Percentiles rank a stretch among this genome's conserved stretches.
Evolutionary conservation across 371 early-diverging fungal genomes (phyloP).

Genomic region (Mucor lusitanicus): DNA sequence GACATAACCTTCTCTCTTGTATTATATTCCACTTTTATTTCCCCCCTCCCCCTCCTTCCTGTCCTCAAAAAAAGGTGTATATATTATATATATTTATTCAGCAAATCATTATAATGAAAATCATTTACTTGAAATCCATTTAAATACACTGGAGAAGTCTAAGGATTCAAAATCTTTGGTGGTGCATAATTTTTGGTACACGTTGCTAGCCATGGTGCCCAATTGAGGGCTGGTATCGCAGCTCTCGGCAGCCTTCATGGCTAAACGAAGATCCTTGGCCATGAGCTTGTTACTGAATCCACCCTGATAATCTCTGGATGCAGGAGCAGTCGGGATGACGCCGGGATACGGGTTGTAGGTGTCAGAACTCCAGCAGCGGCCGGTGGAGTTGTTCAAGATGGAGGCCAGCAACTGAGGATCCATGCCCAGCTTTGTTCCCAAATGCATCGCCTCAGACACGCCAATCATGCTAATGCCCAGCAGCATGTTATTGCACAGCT

Average conservation of each 20-base stretch:
- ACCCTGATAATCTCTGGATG: constrained; percentile 83
- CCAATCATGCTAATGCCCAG: constrained; percentile 94
- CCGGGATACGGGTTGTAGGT: constrained; percentile 92
- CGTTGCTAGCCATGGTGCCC: constrained; percentile 76
- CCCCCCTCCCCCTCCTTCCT: background rate
- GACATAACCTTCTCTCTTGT: background rate
- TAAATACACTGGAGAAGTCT: constrained; percentile 81
- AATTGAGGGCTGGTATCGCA: constrained; percentile 70
- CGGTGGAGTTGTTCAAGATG: constrained; percentile 89
- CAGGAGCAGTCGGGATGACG: constrained; percentile 80
- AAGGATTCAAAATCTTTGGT: constrained; percentile 59
- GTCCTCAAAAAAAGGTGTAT: background rate
- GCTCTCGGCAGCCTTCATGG: constrained; percentile 86
- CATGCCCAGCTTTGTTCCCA: constrained; percentile 88
- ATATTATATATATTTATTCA: constrained; percentile 1
- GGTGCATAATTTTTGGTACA: constrained; percentile 73
- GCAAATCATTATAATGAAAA: background rate
- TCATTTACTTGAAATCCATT: constrained; percentile 36
- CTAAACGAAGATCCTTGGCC: constrained; percentile 94
- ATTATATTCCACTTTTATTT: background rate
- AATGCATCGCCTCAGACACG: constrained; percentile 88
- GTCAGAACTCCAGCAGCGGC: constrained; percentile 92
- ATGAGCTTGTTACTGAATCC: constrained; percentile 91
- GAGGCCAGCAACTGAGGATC: constrained; percentile 83
- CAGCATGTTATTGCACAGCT: constrained; percentile 97